These are phyloP conservation scores for Fusarium longipes DNA, from an alignment of 2,329 filamentous ascomycete species.

Conservation along the genomic window DNA sequence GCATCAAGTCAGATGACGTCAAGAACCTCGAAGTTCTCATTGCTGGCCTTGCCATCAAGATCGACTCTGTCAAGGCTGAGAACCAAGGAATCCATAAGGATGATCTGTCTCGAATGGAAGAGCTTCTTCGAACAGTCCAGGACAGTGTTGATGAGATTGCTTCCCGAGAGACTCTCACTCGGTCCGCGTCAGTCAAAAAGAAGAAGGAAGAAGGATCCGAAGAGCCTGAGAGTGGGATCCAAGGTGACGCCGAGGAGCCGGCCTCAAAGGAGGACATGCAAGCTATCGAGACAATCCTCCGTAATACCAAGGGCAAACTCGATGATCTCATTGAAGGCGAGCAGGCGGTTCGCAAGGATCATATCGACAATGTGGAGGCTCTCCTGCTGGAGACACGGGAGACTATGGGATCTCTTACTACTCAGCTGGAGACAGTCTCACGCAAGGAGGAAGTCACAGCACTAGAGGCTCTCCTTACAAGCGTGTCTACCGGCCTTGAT, in stretches of 20 bases:
- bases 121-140: conserved; percentile 62
- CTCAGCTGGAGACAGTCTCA: conserved; percentile 75
- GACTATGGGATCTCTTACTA: conserved; percentile 72
- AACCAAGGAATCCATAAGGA: conserved; percentile 57
- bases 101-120: conserved; percentile 67
- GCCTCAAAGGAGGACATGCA: conserved; percentile 81
- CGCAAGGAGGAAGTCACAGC: conserved; percentile 82
- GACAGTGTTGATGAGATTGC: conserved; percentile 60
- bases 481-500: conserved; percentile 80
- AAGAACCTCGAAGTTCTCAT: conserved; percentile 88
- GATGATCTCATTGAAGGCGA: conserved; percentile 83
- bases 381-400: conserved; percentile 80
- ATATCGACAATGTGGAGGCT: conserved; percentile 73
- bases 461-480: conserved; percentile 81
- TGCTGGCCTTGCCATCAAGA: conserved; percentile 82
- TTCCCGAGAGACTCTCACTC: conserved; percentile 45
- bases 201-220: conserved; percentile 37
- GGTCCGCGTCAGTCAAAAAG: conserved; percentile 36
- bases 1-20: conserved; percentile 76
- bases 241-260: conserved; percentile 48
- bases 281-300: conserved; percentile 88
- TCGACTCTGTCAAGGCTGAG: conserved; percentile 67
- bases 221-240: conserved; percentile 7
- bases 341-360: conserved; percentile 73
- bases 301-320: conserved; percentile 87